phyloP scores from a whole-genome alignment of 768 basidiomycete species.

The Heimioporus sp. region DNA sequence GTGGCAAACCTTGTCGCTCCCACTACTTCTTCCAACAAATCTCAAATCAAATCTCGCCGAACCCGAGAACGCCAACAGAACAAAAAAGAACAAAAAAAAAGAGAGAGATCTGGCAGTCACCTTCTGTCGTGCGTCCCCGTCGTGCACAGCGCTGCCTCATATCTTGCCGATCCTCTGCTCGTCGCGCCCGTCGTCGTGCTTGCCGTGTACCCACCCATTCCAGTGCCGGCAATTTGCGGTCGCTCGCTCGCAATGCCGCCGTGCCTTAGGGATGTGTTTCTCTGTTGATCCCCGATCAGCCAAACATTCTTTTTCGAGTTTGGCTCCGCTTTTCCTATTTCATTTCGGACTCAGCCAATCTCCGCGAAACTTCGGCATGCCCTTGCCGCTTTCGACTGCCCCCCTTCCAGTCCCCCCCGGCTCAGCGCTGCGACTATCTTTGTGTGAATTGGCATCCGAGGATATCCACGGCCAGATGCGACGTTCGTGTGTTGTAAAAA shows the following conservation, averaged over 20 bases:
- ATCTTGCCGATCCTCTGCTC: neutral
- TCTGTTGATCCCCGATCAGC: conserved; percentile 67
- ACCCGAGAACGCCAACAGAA: conserved; percentile 13
- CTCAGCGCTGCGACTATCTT: too few relatives aligned
- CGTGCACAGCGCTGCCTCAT: neutral
- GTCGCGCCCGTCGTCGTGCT: neutral
- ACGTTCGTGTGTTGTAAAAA: too few relatives aligned
- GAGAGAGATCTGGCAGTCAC: conserved; percentile 12
- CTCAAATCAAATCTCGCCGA: conserved; percentile 33
- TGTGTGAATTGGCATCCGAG: conserved; percentile 10
- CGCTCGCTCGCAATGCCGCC: conserved; percentile 7
- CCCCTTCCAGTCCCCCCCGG: too few relatives aligned
- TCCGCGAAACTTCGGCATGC: conserved; percentile 23
- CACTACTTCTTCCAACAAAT: conserved; percentile 21
- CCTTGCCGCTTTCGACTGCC: conserved; percentile 4
- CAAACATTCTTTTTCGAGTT: conserved; percentile 33
- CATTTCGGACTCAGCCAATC: conserved; percentile 23
- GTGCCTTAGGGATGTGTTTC: conserved; percentile 34
- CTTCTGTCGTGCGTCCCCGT: conserved; percentile 9
- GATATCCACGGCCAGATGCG: conserved; percentile 16
- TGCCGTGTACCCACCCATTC: neutral
- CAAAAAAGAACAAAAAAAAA: too few relatives aligned
- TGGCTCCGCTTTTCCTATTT: conserved; percentile 29
- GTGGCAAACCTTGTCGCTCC: conserved; percentile 32
- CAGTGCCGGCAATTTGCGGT: conserved; percentile 29